Conservation (phyloP, 192 early-diverging fungal species). For the Coemansia asiatica region DNA sequence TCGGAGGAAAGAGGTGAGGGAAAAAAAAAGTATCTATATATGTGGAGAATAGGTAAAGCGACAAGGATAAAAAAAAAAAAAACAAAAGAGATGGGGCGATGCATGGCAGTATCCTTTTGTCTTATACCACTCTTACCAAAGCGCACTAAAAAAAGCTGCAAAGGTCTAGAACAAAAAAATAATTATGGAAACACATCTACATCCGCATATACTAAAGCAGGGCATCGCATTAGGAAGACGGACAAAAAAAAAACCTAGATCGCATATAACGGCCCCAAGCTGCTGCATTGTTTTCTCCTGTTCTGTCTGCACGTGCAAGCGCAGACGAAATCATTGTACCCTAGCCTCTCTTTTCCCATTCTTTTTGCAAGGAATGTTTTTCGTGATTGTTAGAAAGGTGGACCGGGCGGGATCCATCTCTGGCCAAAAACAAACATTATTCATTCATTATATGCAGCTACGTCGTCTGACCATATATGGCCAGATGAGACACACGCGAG, state of each 20-base stretch:
- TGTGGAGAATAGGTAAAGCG: no score
- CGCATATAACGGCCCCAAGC: background rate
- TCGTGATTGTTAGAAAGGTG: background rate
- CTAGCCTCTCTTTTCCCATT: background rate
- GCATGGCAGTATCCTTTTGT: background rate
- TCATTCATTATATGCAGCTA: background rate
- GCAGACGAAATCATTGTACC: no score
- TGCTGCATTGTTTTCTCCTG: background rate
- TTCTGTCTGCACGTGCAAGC: background rate
- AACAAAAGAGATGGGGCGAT: background rate
- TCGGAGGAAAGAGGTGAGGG: background rate
- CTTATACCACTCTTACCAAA: no score
- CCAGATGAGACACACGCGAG: slow-evolving; percentile 2
- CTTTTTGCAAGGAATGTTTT: background rate
- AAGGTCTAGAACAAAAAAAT: no score
- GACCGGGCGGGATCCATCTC: background rate
- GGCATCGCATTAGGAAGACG: no score
- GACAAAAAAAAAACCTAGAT: background rate
- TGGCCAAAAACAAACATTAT: background rate
- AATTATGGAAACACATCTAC: background rate
- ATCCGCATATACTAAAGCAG: background rate
- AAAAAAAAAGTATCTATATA: background rate
- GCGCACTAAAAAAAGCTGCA: no score
- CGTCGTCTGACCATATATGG: background rate
- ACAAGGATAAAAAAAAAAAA: background rate